phyloP scores from a whole-genome alignment of 1,284 basidiomycete species.

The Ceratobasidium theobromae region DNA sequence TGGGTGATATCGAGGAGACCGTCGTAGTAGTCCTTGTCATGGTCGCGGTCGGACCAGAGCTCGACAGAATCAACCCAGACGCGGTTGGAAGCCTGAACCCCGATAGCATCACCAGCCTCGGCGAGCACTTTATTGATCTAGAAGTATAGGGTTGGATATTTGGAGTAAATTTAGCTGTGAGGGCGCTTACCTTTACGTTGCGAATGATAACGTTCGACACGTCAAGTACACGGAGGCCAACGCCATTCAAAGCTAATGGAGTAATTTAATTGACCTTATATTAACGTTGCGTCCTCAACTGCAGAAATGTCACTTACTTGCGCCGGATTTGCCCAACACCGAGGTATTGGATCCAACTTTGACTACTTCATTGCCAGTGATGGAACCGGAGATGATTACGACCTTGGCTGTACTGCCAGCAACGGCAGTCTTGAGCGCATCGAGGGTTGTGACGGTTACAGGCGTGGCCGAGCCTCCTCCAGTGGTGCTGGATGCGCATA shows the following conservation, averaged over 20 bases:
- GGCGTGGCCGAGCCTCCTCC: slow-evolving; percentile 10
- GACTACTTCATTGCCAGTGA: slow-evolving; percentile 49
- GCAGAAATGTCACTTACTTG: slow-evolving; percentile 12
- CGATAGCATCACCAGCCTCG: slow-evolving; percentile 24
- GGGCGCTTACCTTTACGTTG: slow-evolving; percentile 53
- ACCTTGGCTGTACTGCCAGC: neutral
- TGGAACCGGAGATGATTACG: slow-evolving; percentile 42
- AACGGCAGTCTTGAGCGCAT: neutral
- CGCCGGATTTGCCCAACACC: slow-evolving; percentile 44
- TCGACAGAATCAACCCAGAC: slow-evolving; percentile 46
- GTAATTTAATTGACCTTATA: neutral
- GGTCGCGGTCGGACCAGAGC: slow-evolving; percentile 30
- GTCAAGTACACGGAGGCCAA: slow-evolving; percentile 49
- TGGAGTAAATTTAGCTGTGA: slow-evolving; percentile 46
- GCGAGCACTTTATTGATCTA: slow-evolving; percentile 24
- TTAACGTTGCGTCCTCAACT: neutral
- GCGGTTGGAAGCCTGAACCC: slow-evolving; percentile 46
- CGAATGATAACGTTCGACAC: slow-evolving; percentile 52
- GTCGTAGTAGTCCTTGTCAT: slow-evolving; percentile 34
- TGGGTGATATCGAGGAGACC: slow-evolving; percentile 32
- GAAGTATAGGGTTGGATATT: neutral
- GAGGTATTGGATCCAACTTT: slow-evolving; percentile 50
- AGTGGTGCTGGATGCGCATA: neutral
- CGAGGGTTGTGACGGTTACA: neutral
- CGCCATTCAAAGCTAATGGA: slow-evolving; percentile 42